Conservation (phyloP, 371 early-diverging fungal genomes). For the Chytridium lagenaria region DNA sequence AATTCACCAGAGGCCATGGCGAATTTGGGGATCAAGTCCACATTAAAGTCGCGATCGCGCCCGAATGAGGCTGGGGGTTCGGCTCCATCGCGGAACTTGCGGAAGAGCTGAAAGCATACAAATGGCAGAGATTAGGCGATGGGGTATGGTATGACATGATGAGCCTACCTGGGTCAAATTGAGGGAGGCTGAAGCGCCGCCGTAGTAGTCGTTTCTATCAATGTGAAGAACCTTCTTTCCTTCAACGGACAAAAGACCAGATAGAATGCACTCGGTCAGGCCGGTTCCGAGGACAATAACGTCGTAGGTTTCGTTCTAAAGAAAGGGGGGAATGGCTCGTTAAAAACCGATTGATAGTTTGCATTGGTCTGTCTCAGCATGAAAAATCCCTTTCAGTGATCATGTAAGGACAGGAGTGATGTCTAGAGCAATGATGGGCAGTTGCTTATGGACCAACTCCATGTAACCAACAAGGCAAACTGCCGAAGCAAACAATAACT, state of each 20-base stretch:
- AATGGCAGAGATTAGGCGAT: neutral
- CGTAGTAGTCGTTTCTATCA: conserved; percentile 99
- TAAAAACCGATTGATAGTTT: no score
- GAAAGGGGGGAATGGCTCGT: no score
- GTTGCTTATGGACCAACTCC: no score
- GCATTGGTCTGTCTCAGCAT: no score
- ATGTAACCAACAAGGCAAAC: no score
- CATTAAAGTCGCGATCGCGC: conserved; percentile 93
- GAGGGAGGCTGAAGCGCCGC: conserved; percentile 93
- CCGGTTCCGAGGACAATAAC: conserved; percentile 97
- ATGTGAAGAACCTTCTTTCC: conserved; percentile 97
- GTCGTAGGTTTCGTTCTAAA: conserved; percentile 17
- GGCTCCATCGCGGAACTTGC: conserved; percentile 79
- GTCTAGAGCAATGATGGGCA: no score
- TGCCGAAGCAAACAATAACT: no score
- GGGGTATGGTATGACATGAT: neutral
- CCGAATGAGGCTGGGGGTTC: conserved; percentile 74
- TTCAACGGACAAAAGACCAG: conserved; percentile 97
- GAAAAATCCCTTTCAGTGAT: no score
- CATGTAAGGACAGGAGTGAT: no score
- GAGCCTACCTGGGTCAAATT: conserved; percentile 85
- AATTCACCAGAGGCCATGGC: conserved; percentile 95
- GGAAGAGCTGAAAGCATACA: conserved; percentile 76
- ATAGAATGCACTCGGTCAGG: conserved; percentile 98
- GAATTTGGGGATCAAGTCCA: conserved; percentile 99